phyloP scores from a whole-genome alignment of 1,284 basidiomycete species.

The Irpex lacteus region DNA sequence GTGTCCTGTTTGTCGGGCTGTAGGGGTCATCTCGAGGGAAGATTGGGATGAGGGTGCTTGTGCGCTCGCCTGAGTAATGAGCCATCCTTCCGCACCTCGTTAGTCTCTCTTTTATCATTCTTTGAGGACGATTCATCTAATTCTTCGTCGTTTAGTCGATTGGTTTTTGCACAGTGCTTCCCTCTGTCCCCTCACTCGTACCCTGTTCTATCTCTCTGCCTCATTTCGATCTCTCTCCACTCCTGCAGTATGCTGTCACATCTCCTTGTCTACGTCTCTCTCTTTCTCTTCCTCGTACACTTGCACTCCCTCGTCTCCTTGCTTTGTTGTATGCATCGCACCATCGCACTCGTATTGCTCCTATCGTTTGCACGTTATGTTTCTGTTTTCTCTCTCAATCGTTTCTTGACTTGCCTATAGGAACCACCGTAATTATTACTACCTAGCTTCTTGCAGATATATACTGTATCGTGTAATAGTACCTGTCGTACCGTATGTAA shows the following conservation, averaged over 20 bases:
- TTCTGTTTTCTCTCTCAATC: too few relatives aligned
- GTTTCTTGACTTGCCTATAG: too few relatives aligned
- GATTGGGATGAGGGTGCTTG: conserved; percentile 60
- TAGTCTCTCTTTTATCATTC: too few relatives aligned
- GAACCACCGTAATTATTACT: neutral
- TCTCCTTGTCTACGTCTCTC: neutral
- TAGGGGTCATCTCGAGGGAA: conserved; percentile 50
- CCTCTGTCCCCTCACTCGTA: too few relatives aligned
- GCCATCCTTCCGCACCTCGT: too few relatives aligned
- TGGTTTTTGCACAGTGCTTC: too few relatives aligned
- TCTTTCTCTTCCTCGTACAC: neutral
- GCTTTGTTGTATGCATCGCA: neutral
- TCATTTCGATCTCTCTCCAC: neutral
- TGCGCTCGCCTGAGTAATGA: conserved; percentile 16
- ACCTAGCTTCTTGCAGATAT: neutral
- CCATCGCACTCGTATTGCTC: neutral
- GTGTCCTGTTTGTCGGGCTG: conserved; percentile 64
- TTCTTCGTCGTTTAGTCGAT: neutral
- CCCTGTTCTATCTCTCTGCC: too few relatives aligned
- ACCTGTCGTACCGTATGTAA: neutral
- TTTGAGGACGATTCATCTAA: neutral
- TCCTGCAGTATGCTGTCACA: neutral
- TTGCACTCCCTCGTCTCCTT: neutral
- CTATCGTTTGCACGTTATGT: neutral
- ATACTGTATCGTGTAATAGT: neutral